These are phyloP conservation scores for Coleophoma eucalyptorum DNA, from an alignment of 2,329 filamentous ascomycete genomes.

Conservation along the genomic window DNA sequence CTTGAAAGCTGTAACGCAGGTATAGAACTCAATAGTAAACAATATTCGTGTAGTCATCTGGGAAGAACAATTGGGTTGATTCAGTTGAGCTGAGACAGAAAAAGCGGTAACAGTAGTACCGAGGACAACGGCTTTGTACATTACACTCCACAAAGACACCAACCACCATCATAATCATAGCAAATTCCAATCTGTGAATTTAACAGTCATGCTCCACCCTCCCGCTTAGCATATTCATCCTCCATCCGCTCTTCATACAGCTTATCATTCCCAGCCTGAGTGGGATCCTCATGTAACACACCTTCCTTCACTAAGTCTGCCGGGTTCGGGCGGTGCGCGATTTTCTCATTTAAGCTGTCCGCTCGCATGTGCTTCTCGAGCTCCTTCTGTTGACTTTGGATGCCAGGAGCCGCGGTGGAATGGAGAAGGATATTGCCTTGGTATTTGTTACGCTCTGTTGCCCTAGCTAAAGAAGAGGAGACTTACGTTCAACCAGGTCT, in stretches of 20 bases:
- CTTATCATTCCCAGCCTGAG: slow-evolving; percentile 24
- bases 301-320: slow-evolving; percentile 76
- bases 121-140: too few relatives aligned
- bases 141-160: background rate
- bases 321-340: slow-evolving; percentile 71
- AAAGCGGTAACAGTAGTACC: too few relatives aligned
- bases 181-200: background rate
- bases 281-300: slow-evolving; percentile 68
- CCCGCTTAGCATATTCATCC: slow-evolving; percentile 60
- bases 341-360: slow-evolving; percentile 82
- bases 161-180: background rate
- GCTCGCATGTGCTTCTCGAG: slow-evolving; percentile 85
- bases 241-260: slow-evolving; percentile 59
- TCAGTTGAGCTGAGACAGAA: too few relatives aligned
- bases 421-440: slow-evolving; percentile 83
- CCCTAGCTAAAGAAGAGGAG: slow-evolving; percentile 1
- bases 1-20: too few relatives aligned
- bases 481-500: slow-evolving; percentile 74
- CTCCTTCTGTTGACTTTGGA: slow-evolving; percentile 79
- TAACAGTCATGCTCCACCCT: slow-evolving; percentile 50
- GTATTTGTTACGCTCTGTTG: background rate
- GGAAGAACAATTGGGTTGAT: too few relatives aligned
- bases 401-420: slow-evolving; percentile 70
- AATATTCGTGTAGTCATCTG: too few relatives aligned
- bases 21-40: too few relatives aligned